These are phyloP conservation scores for Claviceps sp. DNA, from an alignment of 2,329 filamentous ascomycete genomes.

Conservation along the genomic window DNA sequence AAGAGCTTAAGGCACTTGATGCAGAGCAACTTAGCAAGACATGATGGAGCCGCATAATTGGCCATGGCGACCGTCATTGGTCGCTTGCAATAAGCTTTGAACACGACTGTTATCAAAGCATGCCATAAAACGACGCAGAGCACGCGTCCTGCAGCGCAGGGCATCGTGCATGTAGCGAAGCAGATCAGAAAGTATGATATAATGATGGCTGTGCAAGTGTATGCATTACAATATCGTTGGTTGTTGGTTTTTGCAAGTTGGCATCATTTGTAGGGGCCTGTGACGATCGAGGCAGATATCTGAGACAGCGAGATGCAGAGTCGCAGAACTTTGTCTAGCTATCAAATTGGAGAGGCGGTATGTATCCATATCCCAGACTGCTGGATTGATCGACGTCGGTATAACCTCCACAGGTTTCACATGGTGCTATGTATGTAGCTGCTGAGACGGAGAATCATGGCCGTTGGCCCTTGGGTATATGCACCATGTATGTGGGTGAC, in stretches of 20 bases:
- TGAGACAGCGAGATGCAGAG: not conserved
- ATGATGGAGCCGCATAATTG: not conserved
- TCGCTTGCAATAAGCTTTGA: not conserved
- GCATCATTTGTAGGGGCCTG: constrained; percentile 1
- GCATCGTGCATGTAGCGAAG: not conserved
- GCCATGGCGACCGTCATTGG: not conserved
- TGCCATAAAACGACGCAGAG: not conserved
- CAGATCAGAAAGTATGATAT: not conserved
- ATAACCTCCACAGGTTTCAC: constrained; percentile 2
- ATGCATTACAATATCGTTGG: not conserved
- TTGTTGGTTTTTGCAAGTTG: not conserved
- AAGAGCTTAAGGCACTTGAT: not conserved
- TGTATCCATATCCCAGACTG: not conserved
- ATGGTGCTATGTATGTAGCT: not conserved
- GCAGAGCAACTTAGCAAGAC: not conserved
- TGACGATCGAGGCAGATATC: not conserved
- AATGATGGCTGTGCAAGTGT: not conserved
- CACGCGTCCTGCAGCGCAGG: not conserved
- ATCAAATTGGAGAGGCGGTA: no score
- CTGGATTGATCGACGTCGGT: constrained; percentile 8
- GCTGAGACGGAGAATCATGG: not conserved
- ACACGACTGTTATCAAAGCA: not conserved
- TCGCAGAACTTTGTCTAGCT: no score
- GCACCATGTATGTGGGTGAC: no score
- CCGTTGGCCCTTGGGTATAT: no score